phyloP scores from a whole-genome alignment of 2,329 filamentous ascomycete species.

The Trichoderma afroharzianum region DNA sequence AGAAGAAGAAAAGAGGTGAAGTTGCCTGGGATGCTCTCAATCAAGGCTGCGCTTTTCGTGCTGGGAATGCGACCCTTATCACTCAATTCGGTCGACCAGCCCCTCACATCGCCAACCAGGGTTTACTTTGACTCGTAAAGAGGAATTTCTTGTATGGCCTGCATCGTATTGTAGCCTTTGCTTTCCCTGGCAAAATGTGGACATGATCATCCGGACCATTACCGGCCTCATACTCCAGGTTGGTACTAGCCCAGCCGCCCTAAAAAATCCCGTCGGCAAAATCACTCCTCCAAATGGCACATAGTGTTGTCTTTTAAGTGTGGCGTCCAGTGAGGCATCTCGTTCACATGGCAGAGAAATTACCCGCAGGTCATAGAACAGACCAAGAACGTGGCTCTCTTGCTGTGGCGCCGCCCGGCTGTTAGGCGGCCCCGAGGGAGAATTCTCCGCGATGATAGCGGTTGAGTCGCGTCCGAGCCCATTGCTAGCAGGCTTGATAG shows the following conservation, averaged over 20 bases:
- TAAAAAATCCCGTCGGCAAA: constrained; percentile 13
- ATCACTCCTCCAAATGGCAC: background rate
- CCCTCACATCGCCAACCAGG: constrained; percentile 14
- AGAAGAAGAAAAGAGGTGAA: background rate
- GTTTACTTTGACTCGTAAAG: constrained; percentile 2
- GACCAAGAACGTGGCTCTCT: background rate
- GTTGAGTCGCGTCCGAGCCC: background rate
- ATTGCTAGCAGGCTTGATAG: background rate
- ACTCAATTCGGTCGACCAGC: constrained; percentile 9
- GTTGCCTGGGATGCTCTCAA: background rate
- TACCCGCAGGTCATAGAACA: background rate
- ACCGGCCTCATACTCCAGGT: constrained; percentile 9
- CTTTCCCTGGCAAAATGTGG: background rate
- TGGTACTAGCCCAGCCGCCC: constrained; percentile 1
- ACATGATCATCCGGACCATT: constrained; percentile 16
- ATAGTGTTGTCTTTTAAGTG: background rate
- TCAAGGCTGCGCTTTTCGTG: background rate
- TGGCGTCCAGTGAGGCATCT: background rate
- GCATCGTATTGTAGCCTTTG: constrained; percentile 5
- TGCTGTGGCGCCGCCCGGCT: background rate
- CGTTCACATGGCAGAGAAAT: background rate
- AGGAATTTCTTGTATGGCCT: background rate
- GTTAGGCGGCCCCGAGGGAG: background rate
- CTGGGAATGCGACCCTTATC: constrained; percentile 17
- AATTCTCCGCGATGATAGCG: background rate